Percentiles rank a stretch among this genome's conserved stretches.
phyloP scores from a whole-genome alignment of 805 yeast species.

The Priceomyces castillae region DNA sequence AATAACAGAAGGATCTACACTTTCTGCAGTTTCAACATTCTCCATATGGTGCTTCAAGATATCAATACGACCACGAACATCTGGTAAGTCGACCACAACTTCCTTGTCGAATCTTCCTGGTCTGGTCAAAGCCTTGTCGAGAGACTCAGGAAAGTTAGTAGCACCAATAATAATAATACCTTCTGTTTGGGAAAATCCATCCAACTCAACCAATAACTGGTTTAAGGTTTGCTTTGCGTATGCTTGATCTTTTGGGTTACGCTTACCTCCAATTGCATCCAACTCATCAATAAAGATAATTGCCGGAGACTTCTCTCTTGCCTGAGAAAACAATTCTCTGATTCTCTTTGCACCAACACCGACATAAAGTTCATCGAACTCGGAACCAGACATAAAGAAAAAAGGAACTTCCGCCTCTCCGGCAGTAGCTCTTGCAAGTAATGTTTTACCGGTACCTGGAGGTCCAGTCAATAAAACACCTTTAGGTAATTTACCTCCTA shows the following conservation, averaged over 20 bases:
- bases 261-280: slow-evolving; percentile 97
- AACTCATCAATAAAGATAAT: slow-evolving; percentile 95
- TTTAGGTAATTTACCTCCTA: slow-evolving; percentile 96
- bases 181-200: slow-evolving; percentile 88
- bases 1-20: slow-evolving; percentile 83
- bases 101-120: slow-evolving; percentile 98
- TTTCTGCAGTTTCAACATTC: slow-evolving; percentile 79
- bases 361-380: slow-evolving; percentile 95
- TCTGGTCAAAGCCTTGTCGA: slow-evolving; percentile 95
- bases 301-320: slow-evolving; percentile 94
- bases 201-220: slow-evolving; percentile 92
- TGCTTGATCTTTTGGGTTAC: slow-evolving; percentile 97
- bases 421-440: slow-evolving; percentile 96
- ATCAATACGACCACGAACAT: slow-evolving; percentile 94
- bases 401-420: slow-evolving; percentile 99
- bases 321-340: slow-evolving; percentile 89
- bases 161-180: slow-evolving; percentile 98
- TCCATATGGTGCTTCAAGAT: slow-evolving; percentile 88
- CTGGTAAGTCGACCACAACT: slow-evolving; percentile 94
- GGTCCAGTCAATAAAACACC: slow-evolving; percentile 97
- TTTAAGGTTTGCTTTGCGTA: slow-evolving; percentile 96
- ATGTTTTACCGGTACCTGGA: slow-evolving; percentile 98
- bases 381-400: slow-evolving; percentile 97
- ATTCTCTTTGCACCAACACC: slow-evolving; percentile 99
- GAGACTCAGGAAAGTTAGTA: slow-evolving; percentile 94